Base-by-base conservation (phyloP, 495 filamentous ascomycete genomes). In the Aspergillus conjunctus region DNA sequence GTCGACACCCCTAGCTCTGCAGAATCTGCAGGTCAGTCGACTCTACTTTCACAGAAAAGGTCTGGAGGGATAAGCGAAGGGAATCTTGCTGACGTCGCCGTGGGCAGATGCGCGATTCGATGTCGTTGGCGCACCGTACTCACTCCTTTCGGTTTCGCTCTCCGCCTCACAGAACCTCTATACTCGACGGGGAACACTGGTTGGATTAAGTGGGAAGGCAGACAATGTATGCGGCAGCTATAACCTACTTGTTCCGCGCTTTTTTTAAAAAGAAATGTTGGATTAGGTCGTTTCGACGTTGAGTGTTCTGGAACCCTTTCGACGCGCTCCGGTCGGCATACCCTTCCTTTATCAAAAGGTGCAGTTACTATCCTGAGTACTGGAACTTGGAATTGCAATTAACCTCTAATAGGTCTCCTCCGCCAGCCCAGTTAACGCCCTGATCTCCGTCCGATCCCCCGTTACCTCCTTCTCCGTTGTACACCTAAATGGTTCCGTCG, bases 281-380 rank as follows among this genome's bases (percentile, higher is more conserved):
- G 21, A 39, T 10, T 63, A 91, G 86, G 83, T 86, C 58, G 82
- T 92, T 77, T 97, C 93, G 12, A 92, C 91, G 3, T 81, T 98
- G 61, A 95, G 92, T 56, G 77, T 96, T 53, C 86, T 98, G 43
- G 86, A 88, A 49, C 94, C 94, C 12, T 84, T 96, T 67, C 79
- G 84, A 41, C 85, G 94, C 69, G 86, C 90, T 22, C 65, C 83
- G 59, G 83, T 93, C 21, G 89, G 92, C 53, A 85, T 97, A 37
- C 94, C 94, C 7, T 98, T 98, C 73, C 81, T 98, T 62, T 98
- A 98, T 74, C 94, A 97, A 76, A 85, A 83, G 73, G 81, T 86
- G 56, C 51, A 58, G 11, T 34, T 56, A 50, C 46, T 52, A 51
- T 18, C 20, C 30, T 48, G 20, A 44, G 30, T 33, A 45, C 32